Base-by-base conservation (phyloP, 2,329 filamentous ascomycete genomes). In the Microdochium nivale region DNA sequence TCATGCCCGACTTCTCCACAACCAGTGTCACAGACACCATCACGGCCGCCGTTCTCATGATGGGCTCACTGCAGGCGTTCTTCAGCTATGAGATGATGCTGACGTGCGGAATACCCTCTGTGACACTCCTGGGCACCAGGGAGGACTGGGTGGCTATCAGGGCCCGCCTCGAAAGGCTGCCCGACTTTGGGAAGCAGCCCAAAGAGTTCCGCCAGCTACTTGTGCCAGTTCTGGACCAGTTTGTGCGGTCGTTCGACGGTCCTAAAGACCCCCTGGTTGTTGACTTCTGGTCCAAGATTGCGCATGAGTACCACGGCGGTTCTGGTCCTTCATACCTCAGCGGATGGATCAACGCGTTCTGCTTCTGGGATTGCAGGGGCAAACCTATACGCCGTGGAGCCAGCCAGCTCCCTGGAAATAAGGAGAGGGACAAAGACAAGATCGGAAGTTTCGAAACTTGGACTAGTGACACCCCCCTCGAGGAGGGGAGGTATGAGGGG, bases 1-100 rank as follows among this genome's bases (percentile, higher is more conserved):
- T 81, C 16, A 66, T 79, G 56, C 79, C 77, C 0, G 54, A 61
- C 2, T 82, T 81, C 55, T 70, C 65, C 3, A 83, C 78, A 0
- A 80, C 77, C 0, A 73, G 68, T 0, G 53, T 65, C 1, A 57
- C 57, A 0, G 78, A 82, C 57, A 58, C 58, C 5, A 61, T 71
- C 0, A 66, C 72, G 2, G 72, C 73, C 0, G 62, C 70, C 0
- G 64, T 80, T 2, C 47, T 78, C 2, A 73, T 81, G 65, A 79
- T 81, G 75, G 74, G 71, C 2, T 62, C 70, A 0, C 61, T 79
- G 64, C 70, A 78, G 56, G 66, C 70, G 21, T 80, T 78, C 55
- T 80, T 79, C 53, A 51, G 47, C 0, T 75, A 70, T 55, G 52
- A 3, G 1, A 56, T 57, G 11, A 46, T 14, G 0, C 52, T 66